These are phyloP conservation scores for Calvatia gigantea DNA, from an alignment of 768 basidiomycete genomes.

Conservation along the genomic window DNA sequence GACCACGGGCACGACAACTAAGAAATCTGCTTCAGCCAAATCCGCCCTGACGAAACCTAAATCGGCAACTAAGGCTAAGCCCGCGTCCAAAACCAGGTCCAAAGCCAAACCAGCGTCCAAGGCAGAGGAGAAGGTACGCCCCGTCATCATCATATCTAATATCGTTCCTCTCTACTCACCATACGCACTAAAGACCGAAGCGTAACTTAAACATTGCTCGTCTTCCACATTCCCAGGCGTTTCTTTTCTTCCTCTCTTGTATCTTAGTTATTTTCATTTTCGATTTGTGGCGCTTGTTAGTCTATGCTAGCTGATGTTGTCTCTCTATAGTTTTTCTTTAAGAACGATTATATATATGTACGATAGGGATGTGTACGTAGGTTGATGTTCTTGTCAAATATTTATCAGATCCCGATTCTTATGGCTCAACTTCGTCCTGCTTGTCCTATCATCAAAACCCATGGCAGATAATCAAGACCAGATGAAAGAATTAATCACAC, in stretches of 20 bases:
- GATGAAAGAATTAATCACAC: conserved; percentile 38
- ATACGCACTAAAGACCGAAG: conserved; percentile 14
- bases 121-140: conserved; percentile 18
- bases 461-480: conserved; percentile 18
- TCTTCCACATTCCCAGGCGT: neutral
- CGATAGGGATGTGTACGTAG: conserved; percentile 1
- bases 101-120: conserved; percentile 30
- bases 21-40: conserved; percentile 22
- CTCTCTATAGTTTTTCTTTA: neutral
- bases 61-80: conserved; percentile 27
- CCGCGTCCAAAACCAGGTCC: conserved; percentile 21
- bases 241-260: neutral
- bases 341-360: conserved; percentile 11
- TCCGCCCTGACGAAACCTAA: conserved; percentile 23
- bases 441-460: too few relatives aligned
- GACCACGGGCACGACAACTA: conserved; percentile 24
- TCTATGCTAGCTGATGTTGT: neutral
- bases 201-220: neutral
- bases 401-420: neutral
- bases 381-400: neutral
- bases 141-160: conserved; percentile 20
- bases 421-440: neutral
- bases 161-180: conserved; percentile 18
- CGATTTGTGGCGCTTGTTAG: neutral
- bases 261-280: neutral